These are phyloP conservation scores for Taxawa tesnikishii DNA, from an alignment of 2,329 filamentous ascomycete genomes.

Conservation along the genomic window DNA sequence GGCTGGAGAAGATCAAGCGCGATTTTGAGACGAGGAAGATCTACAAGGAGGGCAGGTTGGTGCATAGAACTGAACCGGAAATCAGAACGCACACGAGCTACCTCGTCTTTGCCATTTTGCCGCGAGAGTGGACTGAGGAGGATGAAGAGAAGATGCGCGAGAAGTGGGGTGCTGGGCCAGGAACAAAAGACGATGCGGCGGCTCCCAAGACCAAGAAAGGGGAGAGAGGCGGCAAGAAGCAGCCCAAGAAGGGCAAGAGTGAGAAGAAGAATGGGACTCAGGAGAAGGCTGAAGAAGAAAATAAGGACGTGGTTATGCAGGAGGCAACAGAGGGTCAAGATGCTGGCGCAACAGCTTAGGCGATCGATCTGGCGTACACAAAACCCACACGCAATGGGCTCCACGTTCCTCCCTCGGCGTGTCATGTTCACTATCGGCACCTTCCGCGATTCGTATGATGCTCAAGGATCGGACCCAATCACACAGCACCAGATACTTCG, in stretches of 20 bases:
- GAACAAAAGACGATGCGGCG: no score
- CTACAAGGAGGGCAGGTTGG: slow-evolving; percentile 65
- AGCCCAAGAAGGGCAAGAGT: slow-evolving; percentile 41
- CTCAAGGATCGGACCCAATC: no score
- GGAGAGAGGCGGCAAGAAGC: slow-evolving; percentile 27
- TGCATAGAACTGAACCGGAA: slow-evolving; percentile 74
- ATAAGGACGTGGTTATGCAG: no score
- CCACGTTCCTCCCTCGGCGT: no score
- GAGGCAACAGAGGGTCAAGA: no score
- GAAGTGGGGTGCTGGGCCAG: slow-evolving; percentile 20
- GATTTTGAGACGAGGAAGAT: slow-evolving; percentile 35
- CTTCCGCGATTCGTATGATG: no score
- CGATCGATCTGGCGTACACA: no score
- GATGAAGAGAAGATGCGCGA: slow-evolving; percentile 59
- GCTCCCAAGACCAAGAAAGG: slow-evolving; percentile 46
- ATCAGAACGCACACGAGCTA: slow-evolving; percentile 97
- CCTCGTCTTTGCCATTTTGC: slow-evolving; percentile 80
- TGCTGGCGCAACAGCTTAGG: no score
- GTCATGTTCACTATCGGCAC: no score
- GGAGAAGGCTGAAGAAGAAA: neutral
- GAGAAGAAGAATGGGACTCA: slow-evolving; percentile 28
- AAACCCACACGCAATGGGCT: no score
- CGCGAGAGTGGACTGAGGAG: slow-evolving; percentile 71
- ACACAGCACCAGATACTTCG: no score
- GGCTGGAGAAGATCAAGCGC: slow-evolving; percentile 20